Conservation (phyloP, 495 filamentous ascomycete species). For the Evernia prunastri region DNA sequence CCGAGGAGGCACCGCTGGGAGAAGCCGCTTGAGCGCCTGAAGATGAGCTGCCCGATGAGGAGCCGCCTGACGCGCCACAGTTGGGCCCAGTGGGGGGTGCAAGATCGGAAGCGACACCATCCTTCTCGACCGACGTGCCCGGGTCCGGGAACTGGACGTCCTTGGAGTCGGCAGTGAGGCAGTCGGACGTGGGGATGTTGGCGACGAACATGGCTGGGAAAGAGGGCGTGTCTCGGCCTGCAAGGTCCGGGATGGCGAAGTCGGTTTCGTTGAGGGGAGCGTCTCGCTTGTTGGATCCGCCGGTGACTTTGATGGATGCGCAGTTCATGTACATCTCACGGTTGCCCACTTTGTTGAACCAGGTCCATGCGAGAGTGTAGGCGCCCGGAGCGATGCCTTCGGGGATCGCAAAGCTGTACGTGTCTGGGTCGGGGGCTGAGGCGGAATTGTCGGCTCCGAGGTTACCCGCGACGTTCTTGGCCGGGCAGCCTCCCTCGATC, state of each 20-base stretch:
- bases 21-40: neutral
- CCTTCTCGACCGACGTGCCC: constrained; percentile 16
- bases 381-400: constrained; percentile 49
- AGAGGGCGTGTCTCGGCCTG: constrained; percentile 17
- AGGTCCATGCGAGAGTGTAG: constrained; percentile 51
- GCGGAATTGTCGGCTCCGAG: constrained; percentile 25
- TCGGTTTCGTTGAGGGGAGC: constrained; percentile 6
- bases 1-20: neutral
- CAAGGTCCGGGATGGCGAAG: constrained; percentile 11
- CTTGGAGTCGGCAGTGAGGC: constrained; percentile 30
- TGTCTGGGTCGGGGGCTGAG: constrained; percentile 21
- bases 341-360: constrained; percentile 51
- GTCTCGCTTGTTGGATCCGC: constrained; percentile 35
- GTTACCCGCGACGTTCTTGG: constrained; percentile 33
- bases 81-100: neutral
- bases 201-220: constrained; percentile 53
- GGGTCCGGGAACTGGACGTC: constrained; percentile 24
- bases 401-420: constrained; percentile 60
- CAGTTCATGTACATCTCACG: constrained; percentile 60
- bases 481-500: constrained; percentile 39
- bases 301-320: constrained; percentile 45
- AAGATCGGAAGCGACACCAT: neutral
- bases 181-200: constrained; percentile 41
- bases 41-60: neutral
- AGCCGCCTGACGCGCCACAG: neutral